Percentiles rank a stretch among this genome's conserved stretches.
phyloP scores from a whole-genome alignment of 257 asterid species.

The Anisodus tanguticus region DNA sequence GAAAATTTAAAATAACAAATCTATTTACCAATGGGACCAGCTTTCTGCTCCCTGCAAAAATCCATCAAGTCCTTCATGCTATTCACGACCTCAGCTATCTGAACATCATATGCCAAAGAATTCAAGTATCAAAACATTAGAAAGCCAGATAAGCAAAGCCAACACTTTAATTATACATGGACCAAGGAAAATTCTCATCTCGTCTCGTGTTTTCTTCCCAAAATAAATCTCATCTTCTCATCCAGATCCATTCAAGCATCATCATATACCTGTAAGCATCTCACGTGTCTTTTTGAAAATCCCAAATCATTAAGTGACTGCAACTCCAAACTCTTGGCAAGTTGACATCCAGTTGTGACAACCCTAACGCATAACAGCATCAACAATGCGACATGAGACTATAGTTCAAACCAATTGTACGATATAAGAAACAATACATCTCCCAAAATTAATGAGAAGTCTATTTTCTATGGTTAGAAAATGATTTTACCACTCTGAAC shows the following conservation, averaged over 20 bases:
- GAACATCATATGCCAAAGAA: constrained; percentile 35
- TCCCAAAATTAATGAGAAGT: not conserved
- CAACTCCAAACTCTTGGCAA: constrained; percentile 89
- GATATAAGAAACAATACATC: not conserved
- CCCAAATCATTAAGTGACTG: constrained; percentile 96
- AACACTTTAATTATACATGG: constrained; percentile 3
- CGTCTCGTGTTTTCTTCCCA: not conserved
- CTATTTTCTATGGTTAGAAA: not conserved
- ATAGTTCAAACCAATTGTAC: not conserved
- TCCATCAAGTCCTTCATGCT: constrained; percentile 98
- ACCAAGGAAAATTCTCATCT: not conserved
- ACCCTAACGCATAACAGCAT: constrained; percentile 57
- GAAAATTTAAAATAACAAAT: not conserved
- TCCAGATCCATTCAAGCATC: constrained; percentile 23
- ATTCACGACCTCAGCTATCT: constrained; percentile 97
- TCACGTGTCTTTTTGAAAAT: constrained; percentile 90
- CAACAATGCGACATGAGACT: not conserved
- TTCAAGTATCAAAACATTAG: not conserved
- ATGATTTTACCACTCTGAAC: not conserved
- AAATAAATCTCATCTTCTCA: not conserved
- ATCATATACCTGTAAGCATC: constrained; percentile 97
- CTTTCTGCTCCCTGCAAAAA: constrained; percentile 75
- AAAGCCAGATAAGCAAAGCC: constrained; percentile 1
- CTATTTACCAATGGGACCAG: constrained; percentile 81
- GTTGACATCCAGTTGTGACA: constrained; percentile 95